These are phyloP conservation scores for Trichoderma erinaceum DNA, from an alignment of 495 filamentous ascomycete genomes.

Conservation along the genomic window DNA sequence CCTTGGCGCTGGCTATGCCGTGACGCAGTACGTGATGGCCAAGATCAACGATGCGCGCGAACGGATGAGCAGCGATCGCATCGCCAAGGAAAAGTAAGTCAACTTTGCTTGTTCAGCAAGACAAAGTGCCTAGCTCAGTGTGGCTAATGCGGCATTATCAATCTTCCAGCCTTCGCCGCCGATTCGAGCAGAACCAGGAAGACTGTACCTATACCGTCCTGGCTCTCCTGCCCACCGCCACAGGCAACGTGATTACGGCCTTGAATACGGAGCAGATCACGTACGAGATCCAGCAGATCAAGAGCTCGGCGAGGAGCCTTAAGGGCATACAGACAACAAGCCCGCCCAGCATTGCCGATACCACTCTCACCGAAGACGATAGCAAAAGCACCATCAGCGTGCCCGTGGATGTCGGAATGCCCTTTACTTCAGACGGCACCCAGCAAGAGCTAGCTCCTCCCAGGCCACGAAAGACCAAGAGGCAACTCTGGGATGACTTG, in stretches of 20 bases:
- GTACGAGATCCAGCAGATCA: conserved; percentile 88
- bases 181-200: conserved; percentile 97
- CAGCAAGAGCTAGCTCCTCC: conserved; percentile 33
- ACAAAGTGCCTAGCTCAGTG: conserved; percentile 1
- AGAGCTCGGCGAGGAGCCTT: conserved; percentile 65
- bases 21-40: conserved; percentile 80
- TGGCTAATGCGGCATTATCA: conserved; percentile 18
- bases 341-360: conserved; percentile 62
- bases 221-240: conserved; percentile 85
- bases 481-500: conserved; percentile 93
- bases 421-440: conserved; percentile 29
- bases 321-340: conserved; percentile 59
- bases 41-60: conserved; percentile 90
- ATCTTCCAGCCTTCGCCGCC: conserved; percentile 69
- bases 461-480: conserved; percentile 70
- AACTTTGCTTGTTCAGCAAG: neutral
- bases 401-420: conserved; percentile 58
- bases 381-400: conserved; percentile 67
- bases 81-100: conserved; percentile 85
- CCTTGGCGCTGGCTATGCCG: conserved; percentile 84
- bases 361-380: conserved; percentile 64
- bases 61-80: conserved; percentile 90
- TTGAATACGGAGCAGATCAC: conserved; percentile 86
- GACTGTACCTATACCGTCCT: conserved; percentile 98
- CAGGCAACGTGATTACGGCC: conserved; percentile 78